Evolutionary conservation across 345 rosid species (phyloP).

Genomic region (Syzygium grande): DNA sequence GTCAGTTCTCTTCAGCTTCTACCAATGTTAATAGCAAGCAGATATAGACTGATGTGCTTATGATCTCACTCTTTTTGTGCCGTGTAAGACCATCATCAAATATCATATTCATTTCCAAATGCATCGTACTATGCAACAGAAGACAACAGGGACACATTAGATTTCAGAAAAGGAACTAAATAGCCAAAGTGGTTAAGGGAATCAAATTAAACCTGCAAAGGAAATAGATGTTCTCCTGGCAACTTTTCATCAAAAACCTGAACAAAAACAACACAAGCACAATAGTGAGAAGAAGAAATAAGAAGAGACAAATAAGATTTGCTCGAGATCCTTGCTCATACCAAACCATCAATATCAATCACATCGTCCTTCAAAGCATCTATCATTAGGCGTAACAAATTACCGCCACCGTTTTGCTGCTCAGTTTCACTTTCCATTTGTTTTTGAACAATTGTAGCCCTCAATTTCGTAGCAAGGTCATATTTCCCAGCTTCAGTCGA

Average conservation of each 20-base stretch:
- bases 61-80: background rate
- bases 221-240: conserved; percentile 83
- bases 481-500: conserved; percentile 63
- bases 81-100: background rate
- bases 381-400: conserved; percentile 75
- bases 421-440: conserved; percentile 84
- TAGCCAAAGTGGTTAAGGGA: background rate
- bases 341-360: conserved; percentile 94
- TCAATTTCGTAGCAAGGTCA: conserved; percentile 79
- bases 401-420: conserved; percentile 78
- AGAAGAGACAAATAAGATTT: background rate
- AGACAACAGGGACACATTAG: background rate
- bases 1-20: background rate
- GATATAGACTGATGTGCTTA: background rate
- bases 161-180: background rate
- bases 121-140: background rate
- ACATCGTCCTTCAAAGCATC: conserved; percentile 75
- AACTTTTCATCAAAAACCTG: conserved; percentile 88
- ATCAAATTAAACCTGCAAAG: conserved; percentile 60
- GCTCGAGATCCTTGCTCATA: conserved; percentile 25
- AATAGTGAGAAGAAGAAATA: background rate
- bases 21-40: background rate
- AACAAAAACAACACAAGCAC: background rate
- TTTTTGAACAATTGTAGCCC: conserved; percentile 92
- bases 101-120: background rate